Evolutionary conservation across 78 protist species (phyloP).

Genomic region (Emiliania huxleyi): DNA sequence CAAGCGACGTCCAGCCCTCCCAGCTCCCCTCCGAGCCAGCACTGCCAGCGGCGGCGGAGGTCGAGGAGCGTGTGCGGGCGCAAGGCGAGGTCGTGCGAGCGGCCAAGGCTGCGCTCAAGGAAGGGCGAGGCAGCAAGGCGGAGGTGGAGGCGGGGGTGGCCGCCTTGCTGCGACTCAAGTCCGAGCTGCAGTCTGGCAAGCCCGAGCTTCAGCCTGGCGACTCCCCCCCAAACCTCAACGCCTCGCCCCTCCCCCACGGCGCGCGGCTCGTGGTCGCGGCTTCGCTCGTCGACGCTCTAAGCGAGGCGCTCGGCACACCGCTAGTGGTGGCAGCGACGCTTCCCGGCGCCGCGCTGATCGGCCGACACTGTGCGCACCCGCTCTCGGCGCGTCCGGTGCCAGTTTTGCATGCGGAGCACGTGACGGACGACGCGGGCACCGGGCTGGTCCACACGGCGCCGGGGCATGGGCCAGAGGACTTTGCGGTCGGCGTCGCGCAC

Average conservation of each 20-base stretch:
- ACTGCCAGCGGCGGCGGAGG: too few relatives aligned
- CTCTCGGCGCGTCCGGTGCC: slow-evolving; percentile 11
- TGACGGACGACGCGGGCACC: slow-evolving; percentile 79
- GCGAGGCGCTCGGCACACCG: neutral
- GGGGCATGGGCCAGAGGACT: slow-evolving; percentile 85
- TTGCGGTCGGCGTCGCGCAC: slow-evolving; percentile 6
- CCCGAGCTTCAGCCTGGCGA: neutral
- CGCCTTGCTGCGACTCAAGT: neutral
- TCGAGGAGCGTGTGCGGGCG: too few relatives aligned
- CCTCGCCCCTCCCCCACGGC: too few relatives aligned
- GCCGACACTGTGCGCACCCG: slow-evolving; percentile 18
- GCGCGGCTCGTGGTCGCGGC: neutral
- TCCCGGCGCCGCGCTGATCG: neutral
- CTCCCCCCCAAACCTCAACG: too few relatives aligned
- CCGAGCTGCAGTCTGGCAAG: neutral
- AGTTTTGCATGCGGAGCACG: slow-evolving; percentile 51
- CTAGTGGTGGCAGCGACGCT: neutral
- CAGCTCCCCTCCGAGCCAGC: too few relatives aligned
- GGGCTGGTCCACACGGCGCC: slow-evolving; percentile 96
- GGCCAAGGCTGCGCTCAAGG: too few relatives aligned
- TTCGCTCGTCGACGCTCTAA: neutral
- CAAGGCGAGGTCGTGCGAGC: too few relatives aligned
- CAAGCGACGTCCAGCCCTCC: too few relatives aligned
- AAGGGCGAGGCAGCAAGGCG: too few relatives aligned
- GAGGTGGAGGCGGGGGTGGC: neutral